Base-by-base conservation (phyloP, 2,329 filamentous ascomycete genomes). In the Waltergamsia citrina region DNA sequence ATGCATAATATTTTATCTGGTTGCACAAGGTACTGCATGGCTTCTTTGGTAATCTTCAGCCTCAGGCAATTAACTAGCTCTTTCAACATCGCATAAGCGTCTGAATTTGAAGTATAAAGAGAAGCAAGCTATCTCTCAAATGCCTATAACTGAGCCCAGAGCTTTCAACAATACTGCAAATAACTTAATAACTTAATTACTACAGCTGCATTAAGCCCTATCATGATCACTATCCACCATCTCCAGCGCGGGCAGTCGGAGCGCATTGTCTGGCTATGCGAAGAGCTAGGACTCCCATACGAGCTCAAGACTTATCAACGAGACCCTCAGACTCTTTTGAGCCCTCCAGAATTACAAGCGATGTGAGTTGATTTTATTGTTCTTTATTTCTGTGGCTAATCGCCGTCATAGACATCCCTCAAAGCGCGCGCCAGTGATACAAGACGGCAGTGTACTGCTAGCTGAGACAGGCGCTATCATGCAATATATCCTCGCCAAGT, bases 211-310 rank as follows among this genome's bases (percentile, higher is more conserved):
- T n/a, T n/a, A 24, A 15, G 14, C 26, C 5, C n/a, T 17, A 31
- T 5, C 7, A 24, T 33, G 31, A 50, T 70, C 28, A 53, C 51
- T 20, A 43, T 74, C 15, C 69, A 75, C 45, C 71, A 76, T 43
- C 65, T 75, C n/a, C 57, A 62, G 29, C 45, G 62, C 49, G 75
- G 72, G 9, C 74, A 81, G 49, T 78, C 74, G 23, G 76, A 81
- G 49, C 73, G 78, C 26, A 63, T 81, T 33, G 56, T 70, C 46
- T 81, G 72, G 67, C 67, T 81, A 29, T 73, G 73, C 49, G 77
- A 82, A 51, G 78, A 82, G 51, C 68, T 81, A 14, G 51, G 54
- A 31, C 52, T 82, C 33, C 48, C 59, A 3, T 81, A 81, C 24
- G 23, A 20, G 9, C 34, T 42, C 20, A 22, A 31, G 20, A 35